Base-by-base conservation (phyloP, 768 basidiomycete species). In the Trametes gibbosa region DNA sequence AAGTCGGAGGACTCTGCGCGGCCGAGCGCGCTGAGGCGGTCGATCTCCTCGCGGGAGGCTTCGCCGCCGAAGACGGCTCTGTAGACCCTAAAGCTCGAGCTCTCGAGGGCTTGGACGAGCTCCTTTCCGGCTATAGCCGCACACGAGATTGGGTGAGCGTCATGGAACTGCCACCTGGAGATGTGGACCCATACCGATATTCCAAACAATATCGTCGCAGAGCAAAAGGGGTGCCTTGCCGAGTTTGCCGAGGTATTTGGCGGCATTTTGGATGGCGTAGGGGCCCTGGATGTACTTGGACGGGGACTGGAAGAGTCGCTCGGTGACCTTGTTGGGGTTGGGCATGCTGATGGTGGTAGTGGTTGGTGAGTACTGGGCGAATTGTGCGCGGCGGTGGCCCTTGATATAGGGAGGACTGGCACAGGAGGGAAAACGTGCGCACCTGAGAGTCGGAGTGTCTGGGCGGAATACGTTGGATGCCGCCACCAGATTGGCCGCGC, bases 251-350 rank as follows among this genome's bases (percentile, higher is more conserved):
- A 72, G 65, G 52, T 72, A 72, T 42, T 68, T 64, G 0, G 68
- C 64, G 1, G 69, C 70, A 42, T 72, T 70, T 25, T 69, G 67
- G 57, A 72, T 69, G 39, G 70, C 70, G 43, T 68, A 64, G 1
- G 70, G 70, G 13, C 70, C 70, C 56, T 72, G 70, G 32, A 72
- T 72, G 65, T 72, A 72, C 63, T 72, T 72, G 25, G 68, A 69
- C 2, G 70, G 70, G 5, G 70, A 72, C 61, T 72, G 70, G 63
- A 72, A 72, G 57, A 70, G 56, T 25, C 66, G 53, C 46, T 72
- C 70, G 1, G 69, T 69, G 62, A 70, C 61, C 19, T 64, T 57
- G 50, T 67, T 60, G 9, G 65, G 62, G 60, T 66, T 66, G 7
- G 60, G 59, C 65, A 66, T 66, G 48, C 60, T 12, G 32, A 8